These are phyloP conservation scores for Blastobotrys robertii DNA, from an alignment of 805 yeast genomes.

Conservation along the genomic window DNA sequence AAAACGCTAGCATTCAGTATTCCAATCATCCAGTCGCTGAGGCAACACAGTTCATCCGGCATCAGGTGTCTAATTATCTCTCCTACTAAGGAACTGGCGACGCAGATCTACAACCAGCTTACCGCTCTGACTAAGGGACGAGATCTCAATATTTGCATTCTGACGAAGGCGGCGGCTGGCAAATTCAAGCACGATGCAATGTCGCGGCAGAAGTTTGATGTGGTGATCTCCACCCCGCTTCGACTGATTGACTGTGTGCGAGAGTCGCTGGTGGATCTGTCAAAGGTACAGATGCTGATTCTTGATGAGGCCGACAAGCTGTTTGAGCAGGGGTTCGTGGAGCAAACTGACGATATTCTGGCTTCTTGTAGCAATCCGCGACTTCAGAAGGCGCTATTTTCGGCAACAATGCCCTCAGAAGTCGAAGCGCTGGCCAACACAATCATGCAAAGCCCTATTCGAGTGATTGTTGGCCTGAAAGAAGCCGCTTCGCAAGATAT, in stretches of 20 bases:
- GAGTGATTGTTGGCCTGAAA: constrained; percentile 85
- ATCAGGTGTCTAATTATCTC: constrained; percentile 73
- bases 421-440: constrained; percentile 82
- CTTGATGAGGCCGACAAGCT: constrained; percentile 95
- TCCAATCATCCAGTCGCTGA: constrained; percentile 60
- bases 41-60: constrained; percentile 31
- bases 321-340: constrained; percentile 72
- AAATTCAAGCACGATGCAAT: constrained; percentile 56
- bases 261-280: constrained; percentile 48
- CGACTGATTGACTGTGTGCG: constrained; percentile 54
- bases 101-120: constrained; percentile 69
- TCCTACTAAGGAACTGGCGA: constrained; percentile 91
- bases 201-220: constrained; percentile 57
- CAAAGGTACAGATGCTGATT: constrained; percentile 61
- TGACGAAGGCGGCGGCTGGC: constrained; percentile 59
- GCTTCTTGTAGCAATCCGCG: constrained; percentile 37
- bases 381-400: constrained; percentile 68
- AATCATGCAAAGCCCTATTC: constrained; percentile 76
- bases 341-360: constrained; percentile 82
- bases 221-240: constrained; percentile 80
- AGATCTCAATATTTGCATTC: constrained; percentile 48
- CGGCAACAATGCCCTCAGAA: constrained; percentile 91
- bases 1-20: constrained; percentile 84
- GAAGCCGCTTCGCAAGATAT: constrained; percentile 84
- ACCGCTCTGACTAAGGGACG: constrained; percentile 45